A percentile compares a stretch with the other conserved stretches of the same genome.
phyloP scores from a whole-genome alignment of 2,329 filamentous ascomycete genomes.

The Calonectria hongkongensis region DNA sequence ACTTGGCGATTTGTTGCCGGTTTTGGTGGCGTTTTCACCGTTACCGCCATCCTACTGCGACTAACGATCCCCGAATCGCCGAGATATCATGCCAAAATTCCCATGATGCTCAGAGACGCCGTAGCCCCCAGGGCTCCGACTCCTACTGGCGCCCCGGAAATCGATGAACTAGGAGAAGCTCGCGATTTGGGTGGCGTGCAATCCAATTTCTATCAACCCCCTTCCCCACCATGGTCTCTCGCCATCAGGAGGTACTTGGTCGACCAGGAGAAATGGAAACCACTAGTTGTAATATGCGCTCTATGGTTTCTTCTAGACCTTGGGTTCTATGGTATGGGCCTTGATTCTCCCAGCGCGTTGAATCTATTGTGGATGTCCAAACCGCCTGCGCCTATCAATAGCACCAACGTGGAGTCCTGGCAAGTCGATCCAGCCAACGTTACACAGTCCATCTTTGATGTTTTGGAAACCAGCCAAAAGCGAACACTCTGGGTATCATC shows the following conservation, averaged over 20 bases:
- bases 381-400: background rate
- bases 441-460: slow-evolving; percentile 8
- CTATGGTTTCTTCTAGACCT: slow-evolving; percentile 68
- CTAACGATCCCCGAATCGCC: slow-evolving; percentile 70
- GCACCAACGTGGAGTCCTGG: background rate
- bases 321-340: slow-evolving; percentile 68
- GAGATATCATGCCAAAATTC: slow-evolving; percentile 54
- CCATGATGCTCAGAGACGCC: slow-evolving; percentile 7
- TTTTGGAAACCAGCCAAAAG: slow-evolving; percentile 9
- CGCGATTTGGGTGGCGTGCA: background rate
- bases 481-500: slow-evolving; percentile 26
- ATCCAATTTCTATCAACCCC: background rate
- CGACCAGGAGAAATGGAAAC: slow-evolving; percentile 44
- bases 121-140: slow-evolving; percentile 19
- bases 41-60: slow-evolving; percentile 58
- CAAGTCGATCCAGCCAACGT: background rate
- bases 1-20: slow-evolving; percentile 71
- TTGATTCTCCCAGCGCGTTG: slow-evolving; percentile 58
- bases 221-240: slow-evolving; percentile 1
- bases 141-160: background rate
- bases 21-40: slow-evolving; percentile 67
- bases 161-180: background rate
- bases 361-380: slow-evolving; percentile 47
- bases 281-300: slow-evolving; percentile 58
- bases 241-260: slow-evolving; percentile 12